Percentiles rank a stretch among this genome's conserved stretches.
These are phyloP conservation scores for Heliocybe sulcata DNA, from an alignment of 1,284 basidiomycete species.

Conservation along the genomic window DNA sequence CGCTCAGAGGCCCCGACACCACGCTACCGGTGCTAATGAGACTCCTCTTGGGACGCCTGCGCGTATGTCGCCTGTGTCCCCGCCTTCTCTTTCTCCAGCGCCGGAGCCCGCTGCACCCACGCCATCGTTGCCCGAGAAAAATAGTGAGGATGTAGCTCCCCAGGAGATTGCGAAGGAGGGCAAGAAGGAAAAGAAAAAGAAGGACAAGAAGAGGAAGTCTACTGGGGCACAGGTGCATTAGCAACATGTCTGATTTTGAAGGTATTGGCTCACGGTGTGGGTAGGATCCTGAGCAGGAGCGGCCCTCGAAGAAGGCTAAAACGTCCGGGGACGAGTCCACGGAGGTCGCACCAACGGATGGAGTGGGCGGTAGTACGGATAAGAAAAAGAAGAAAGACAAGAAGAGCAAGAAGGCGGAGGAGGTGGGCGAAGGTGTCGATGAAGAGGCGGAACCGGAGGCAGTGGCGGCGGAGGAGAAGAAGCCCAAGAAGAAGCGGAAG, in stretches of 20 bases:
- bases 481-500: conserved; percentile 19
- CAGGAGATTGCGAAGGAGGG: conserved; percentile 2
- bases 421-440: conserved; percentile 7
- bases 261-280: too few relatives aligned
- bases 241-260: background rate
- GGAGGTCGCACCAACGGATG: background rate
- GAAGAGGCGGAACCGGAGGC: conserved; percentile 18
- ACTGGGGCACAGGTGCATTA: conserved; percentile 10
- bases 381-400: conserved; percentile 20
- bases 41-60: conserved; percentile 60
- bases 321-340: background rate
- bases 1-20: conserved; percentile 15
- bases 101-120: background rate
- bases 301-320: background rate
- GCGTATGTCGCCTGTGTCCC: conserved; percentile 36
- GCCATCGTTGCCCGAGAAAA: background rate
- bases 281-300: too few relatives aligned
- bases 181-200: conserved; percentile 9
- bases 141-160: background rate
- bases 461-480: conserved; percentile 18
- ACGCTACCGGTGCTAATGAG: conserved; percentile 58
- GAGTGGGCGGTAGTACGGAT: conserved; percentile 10
- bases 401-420: conserved; percentile 9
- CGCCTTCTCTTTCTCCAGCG: conserved; percentile 12
- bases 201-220: conserved; percentile 21